phyloP scores from a whole-genome alignment of 202 grass and related monocot genomes.

The Panicum hallii region DNA sequence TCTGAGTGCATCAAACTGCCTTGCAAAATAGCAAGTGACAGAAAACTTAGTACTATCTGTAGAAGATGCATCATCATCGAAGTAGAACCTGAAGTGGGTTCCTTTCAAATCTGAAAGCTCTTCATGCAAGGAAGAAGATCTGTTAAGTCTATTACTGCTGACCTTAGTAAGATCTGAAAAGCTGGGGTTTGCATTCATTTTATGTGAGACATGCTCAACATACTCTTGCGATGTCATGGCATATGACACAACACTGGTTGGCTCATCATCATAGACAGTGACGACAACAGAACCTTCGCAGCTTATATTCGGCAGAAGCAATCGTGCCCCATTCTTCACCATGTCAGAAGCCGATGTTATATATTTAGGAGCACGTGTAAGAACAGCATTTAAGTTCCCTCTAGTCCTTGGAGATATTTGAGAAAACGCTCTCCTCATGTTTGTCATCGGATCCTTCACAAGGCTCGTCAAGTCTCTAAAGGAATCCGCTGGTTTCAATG shows the following conservation, averaged over 20 bases:
- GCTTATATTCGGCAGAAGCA: slow-evolving; percentile 69
- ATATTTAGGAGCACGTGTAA: slow-evolving; percentile 57
- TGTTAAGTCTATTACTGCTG: slow-evolving; percentile 31
- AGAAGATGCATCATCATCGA: slow-evolving; percentile 76
- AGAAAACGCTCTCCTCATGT: slow-evolving; percentile 82
- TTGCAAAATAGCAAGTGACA: slow-evolving; percentile 85
- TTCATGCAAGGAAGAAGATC: slow-evolving; percentile 49
- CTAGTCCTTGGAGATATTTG: slow-evolving; percentile 61
- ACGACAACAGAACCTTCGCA: slow-evolving; percentile 62
- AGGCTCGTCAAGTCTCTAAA: slow-evolving; percentile 58
- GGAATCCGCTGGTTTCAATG: slow-evolving; percentile 60
- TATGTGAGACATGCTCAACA: slow-evolving; percentile 51
- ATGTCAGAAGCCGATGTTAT: slow-evolving; percentile 60
- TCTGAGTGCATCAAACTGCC: slow-evolving; percentile 75
- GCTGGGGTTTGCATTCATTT: slow-evolving; percentile 37
- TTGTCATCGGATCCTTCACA: slow-evolving; percentile 54
- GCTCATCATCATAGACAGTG: slow-evolving; percentile 91
- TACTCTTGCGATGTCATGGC: slow-evolving; percentile 71
- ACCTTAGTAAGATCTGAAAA: slow-evolving; percentile 44
- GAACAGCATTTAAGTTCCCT: slow-evolving; percentile 66
- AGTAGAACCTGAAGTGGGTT: slow-evolving; percentile 69
- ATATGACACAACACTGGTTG: slow-evolving; percentile 84
- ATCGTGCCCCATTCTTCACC: slow-evolving; percentile 66
- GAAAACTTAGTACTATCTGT: slow-evolving; percentile 83
- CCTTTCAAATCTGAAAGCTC: slow-evolving; percentile 60